These are phyloP conservation scores for Talaromyces piceae DNA, from an alignment of 2,329 filamentous ascomycete genomes.

Conservation along the genomic window DNA sequence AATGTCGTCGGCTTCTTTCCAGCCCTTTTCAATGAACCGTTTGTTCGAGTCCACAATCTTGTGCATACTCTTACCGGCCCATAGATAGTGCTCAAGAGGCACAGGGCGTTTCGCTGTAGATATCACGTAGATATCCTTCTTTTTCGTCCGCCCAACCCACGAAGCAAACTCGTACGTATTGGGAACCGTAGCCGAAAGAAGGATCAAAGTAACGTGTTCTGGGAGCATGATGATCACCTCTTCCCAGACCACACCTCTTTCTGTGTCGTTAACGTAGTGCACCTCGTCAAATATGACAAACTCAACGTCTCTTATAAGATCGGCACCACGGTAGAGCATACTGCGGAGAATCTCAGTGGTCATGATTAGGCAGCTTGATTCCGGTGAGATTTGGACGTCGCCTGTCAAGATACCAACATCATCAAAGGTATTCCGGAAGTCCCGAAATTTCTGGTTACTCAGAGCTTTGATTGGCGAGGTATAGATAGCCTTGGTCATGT, in stretches of 20 bases:
- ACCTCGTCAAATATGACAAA: slow-evolving; percentile 99
- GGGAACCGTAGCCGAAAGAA: slow-evolving; percentile 91
- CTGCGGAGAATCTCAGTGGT: slow-evolving; percentile 96
- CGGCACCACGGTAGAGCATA: slow-evolving; percentile 95
- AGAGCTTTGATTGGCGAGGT: slow-evolving; percentile 97
- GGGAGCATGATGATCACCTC: slow-evolving; percentile 99
- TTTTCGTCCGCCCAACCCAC: slow-evolving; percentile 96
- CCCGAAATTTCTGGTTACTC: slow-evolving; percentile 97
- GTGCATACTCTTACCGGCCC: slow-evolving; percentile 85
- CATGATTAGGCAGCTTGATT: slow-evolving; percentile 98
- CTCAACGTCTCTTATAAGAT: slow-evolving; percentile 92
- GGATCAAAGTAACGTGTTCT: slow-evolving; percentile 89
- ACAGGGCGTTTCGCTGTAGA: slow-evolving; percentile 94
- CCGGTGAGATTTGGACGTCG: slow-evolving; percentile 94
- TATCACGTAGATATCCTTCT: slow-evolving; percentile 98
- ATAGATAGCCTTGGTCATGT: slow-evolving; percentile 99
- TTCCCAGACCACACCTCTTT: slow-evolving; percentile 97
- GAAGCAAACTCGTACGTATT: slow-evolving; percentile 98
- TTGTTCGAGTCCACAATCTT: slow-evolving; percentile 95
- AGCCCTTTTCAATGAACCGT: slow-evolving; percentile 82
- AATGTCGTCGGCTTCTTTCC: slow-evolving; percentile 85
- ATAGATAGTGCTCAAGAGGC: slow-evolving; percentile 90
- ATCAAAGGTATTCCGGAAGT: slow-evolving; percentile 83
- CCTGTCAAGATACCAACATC: slow-evolving; percentile 96
- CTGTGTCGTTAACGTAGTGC: slow-evolving; percentile 94